phyloP scores from a whole-genome alignment of 2,329 filamentous ascomycete genomes.

The Penicillium crustosum region DNA sequence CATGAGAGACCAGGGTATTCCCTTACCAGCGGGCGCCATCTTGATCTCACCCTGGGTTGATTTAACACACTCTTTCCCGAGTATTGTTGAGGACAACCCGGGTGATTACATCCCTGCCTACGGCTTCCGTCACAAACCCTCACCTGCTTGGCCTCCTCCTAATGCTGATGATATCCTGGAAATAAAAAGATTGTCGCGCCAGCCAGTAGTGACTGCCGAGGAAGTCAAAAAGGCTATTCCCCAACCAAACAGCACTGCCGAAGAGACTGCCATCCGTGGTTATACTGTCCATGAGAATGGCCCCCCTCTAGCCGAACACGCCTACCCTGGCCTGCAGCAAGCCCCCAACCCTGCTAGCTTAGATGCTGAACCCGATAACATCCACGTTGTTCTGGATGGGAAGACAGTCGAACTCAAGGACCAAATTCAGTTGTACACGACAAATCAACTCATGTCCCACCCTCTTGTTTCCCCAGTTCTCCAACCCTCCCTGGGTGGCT shows the following conservation, averaged over 20 bases:
- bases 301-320: constrained; percentile 12
- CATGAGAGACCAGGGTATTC: constrained; percentile 77
- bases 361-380: constrained; percentile 34
- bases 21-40: constrained; percentile 84
- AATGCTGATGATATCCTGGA: constrained; percentile 69
- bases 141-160: constrained; percentile 86
- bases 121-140: constrained; percentile 90
- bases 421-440: constrained; percentile 85
- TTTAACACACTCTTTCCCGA: constrained; percentile 92
- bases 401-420: constrained; percentile 74
- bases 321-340: constrained; percentile 27
- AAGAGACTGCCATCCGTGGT: constrained; percentile 36
- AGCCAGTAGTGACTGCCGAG: constrained; percentile 38
- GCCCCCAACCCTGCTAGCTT: constrained; percentile 18
- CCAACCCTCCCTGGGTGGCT: constrained; percentile 82
- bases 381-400: constrained; percentile 71
- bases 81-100: constrained; percentile 68
- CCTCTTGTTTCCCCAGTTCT: constrained; percentile 87
- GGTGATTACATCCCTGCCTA: constrained; percentile 84
- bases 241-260: constrained; percentile 20
- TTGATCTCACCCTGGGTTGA: constrained; percentile 96
- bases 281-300: constrained; percentile 27
- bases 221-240: constrained; percentile 24
- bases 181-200: constrained; percentile 49
- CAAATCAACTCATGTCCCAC: constrained; percentile 81